Conservation (phyloP, 208 protist species). For the Herpetomonas samuelpessoai region DNA sequence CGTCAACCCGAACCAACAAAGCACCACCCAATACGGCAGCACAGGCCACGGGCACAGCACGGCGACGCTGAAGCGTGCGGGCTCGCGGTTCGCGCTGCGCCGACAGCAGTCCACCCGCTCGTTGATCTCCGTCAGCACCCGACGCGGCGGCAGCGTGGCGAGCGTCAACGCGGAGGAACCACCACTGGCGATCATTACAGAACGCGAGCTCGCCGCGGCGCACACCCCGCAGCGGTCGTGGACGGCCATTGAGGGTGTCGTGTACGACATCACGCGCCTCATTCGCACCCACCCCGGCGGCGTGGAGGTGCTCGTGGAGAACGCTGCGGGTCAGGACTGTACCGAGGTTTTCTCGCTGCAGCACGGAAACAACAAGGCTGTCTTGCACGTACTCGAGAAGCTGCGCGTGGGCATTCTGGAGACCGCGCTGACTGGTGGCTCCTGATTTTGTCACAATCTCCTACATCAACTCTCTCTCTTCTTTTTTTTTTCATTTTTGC, state of each 20-base stretch:
- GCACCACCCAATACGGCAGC: background rate
- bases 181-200: conserved; percentile 2
- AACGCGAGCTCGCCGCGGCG: conserved; percentile 9
- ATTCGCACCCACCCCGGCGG: conserved; percentile 12
- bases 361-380: conserved; percentile 4
- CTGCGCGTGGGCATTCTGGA: conserved; percentile 15
- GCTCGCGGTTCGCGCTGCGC: no score
- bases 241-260: conserved; percentile 14
- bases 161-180: background rate
- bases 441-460: background rate
- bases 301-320: background rate
- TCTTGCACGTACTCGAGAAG: conserved; percentile 4
- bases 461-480: background rate
- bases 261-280: conserved; percentile 19
- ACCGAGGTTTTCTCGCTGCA: conserved; percentile 10
- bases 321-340: conserved; percentile 16
- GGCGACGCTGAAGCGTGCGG: background rate
- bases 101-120: no score
- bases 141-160: background rate
- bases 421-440: background rate
- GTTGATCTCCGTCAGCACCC: background rate
- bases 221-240: conserved; percentile 13
- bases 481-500: background rate
- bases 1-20: background rate
- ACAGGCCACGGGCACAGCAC: background rate